A percentile compares a stretch with the other conserved stretches of the same genome.
phyloP scores from a whole-genome alignment of 129 eudicot genomes.

The Arctium lappa region DNA sequence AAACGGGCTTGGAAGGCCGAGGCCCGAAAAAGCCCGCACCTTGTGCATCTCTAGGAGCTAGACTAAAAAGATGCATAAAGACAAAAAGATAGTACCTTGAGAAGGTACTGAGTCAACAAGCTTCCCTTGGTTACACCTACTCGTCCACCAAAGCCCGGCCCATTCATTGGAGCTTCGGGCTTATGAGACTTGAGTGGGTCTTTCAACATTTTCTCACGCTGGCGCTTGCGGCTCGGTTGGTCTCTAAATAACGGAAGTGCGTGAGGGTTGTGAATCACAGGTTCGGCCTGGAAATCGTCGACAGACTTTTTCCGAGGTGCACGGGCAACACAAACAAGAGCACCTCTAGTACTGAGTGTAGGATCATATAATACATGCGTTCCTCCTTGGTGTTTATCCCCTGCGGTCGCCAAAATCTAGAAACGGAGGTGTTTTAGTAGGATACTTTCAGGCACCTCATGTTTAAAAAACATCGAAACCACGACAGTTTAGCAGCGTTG shows the following conservation, averaged over 20 bases:
- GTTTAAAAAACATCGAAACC: background rate
- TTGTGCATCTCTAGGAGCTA: background rate
- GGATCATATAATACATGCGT: constrained; percentile 96
- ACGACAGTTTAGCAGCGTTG: background rate
- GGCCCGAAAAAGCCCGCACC: background rate
- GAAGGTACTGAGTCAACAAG: constrained; percentile 89
- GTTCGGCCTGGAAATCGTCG: constrained; percentile 84
- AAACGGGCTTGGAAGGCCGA: no score
- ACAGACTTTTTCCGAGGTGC: constrained; percentile 93
- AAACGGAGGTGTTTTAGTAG: constrained; percentile 1
- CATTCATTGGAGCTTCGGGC: constrained; percentile 89
- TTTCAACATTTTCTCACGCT: constrained; percentile 84
- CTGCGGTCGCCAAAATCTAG: constrained; percentile 85
- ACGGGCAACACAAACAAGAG: constrained; percentile 96
- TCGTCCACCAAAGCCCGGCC: constrained; percentile 98
- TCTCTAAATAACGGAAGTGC: constrained; percentile 96
- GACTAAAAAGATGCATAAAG: background rate
- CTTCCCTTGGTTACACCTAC: constrained; percentile 91
- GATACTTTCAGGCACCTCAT: background rate
- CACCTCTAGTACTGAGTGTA: constrained; percentile 88
- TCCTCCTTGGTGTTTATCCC: constrained; percentile 90
- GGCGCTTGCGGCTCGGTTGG: constrained; percentile 98
- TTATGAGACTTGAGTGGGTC: constrained; percentile 97
- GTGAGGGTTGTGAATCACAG: constrained; percentile 95
- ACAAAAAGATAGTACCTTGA: constrained; percentile 54